Evolutionary conservation across 2,329 filamentous ascomycete genomes (phyloP).

Genomic region (Exophiala alcalophila): DNA sequence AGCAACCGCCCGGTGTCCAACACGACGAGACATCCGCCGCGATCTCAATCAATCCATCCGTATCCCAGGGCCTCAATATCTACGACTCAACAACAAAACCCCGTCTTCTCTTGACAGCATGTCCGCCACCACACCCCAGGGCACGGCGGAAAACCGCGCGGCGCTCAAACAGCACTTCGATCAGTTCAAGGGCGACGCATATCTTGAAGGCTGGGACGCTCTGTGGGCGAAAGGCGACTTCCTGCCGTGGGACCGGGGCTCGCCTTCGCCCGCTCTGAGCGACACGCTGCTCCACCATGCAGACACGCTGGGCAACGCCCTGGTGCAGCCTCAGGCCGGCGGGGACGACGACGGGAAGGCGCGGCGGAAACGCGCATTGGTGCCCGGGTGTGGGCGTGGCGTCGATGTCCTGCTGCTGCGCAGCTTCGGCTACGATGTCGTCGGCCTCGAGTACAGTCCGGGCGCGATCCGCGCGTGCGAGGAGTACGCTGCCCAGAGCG

Average conservation of each 20-base stretch:
- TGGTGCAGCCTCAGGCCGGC: conserved; percentile 20
- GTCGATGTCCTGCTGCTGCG: conserved; percentile 76
- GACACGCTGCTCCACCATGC: conserved; percentile 48
- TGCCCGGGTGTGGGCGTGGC: conserved; percentile 78
- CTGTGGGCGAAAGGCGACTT: conserved; percentile 55
- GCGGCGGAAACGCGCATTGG: conserved; percentile 58
- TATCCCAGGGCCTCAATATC: no score
- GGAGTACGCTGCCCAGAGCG: conserved; percentile 34
- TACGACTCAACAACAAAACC: no score
- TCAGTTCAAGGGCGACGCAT: conserved; percentile 39
- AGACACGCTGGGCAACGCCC: conserved; percentile 38
- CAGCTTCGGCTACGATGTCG: conserved; percentile 72
- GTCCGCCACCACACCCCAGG: conserved; percentile 1
- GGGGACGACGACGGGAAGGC: conserved; percentile 40
- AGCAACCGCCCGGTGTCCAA: no score
- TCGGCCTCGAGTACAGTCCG: conserved; percentile 67
- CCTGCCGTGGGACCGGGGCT: conserved; percentile 59
- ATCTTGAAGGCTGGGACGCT: conserved; percentile 52
- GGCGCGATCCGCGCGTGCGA: conserved; percentile 44
- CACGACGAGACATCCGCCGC: no score
- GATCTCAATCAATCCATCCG: no score
- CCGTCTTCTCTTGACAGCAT: no score
- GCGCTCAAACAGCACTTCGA: conserved; percentile 39
- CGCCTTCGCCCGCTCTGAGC: conserved; percentile 57
- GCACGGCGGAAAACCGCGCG: conserved; percentile 24